Base-by-base conservation (phyloP, 2,329 filamentous ascomycete species). In the Stemphylium vesicarium region DNA sequence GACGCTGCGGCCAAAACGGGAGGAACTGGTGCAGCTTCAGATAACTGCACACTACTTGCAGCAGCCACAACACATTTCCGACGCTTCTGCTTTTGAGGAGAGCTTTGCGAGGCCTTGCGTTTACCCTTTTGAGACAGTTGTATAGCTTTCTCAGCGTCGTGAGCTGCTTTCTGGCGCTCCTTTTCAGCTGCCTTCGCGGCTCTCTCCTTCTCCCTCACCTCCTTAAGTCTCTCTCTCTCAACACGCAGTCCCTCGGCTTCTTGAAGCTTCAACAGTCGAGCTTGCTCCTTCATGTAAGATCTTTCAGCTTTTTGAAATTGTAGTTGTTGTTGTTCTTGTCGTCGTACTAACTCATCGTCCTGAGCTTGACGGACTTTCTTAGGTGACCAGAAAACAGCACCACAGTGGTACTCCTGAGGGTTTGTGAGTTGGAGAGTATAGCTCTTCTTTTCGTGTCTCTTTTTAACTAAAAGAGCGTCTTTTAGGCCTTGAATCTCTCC, bases 171-270 rank as follows among this genome's bases (percentile, higher is more conserved):
- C 6, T 48, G 11, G 16, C 24, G 15, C 16, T n/a, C 24, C 24
- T 48, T 18, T 39, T 48, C 12, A 32, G 36, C 44, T 7, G 10
- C 18, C 12, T 48, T 48, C 3, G 15, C 26, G 15, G 22, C 26
- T 7, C 9, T 13, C 44, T 48, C 26, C 16, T 39, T 39, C 35
- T 40, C 35, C 22, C 44, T 29, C 15, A 38, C 33, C 44, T 38
- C 24, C 35, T 39, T 38, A 13, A 47, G 44, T 13, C 44, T 47
- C 45, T 48, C 45, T 24, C 35, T 18, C 36, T 48, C 36, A 39
- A 48, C 45, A 20, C 36, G 45, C 26, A 12, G 40, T 15, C 32
- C 36, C 20, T 39, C 3, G n/a, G 15, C 16, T 31, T 32, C 3
- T 13, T 38, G 22, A 40, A 48, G 45, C 45, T 40, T 33, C 6